Conservation (phyloP, 148 eudicot species). For the Vaccinium myrtillus region DNA sequence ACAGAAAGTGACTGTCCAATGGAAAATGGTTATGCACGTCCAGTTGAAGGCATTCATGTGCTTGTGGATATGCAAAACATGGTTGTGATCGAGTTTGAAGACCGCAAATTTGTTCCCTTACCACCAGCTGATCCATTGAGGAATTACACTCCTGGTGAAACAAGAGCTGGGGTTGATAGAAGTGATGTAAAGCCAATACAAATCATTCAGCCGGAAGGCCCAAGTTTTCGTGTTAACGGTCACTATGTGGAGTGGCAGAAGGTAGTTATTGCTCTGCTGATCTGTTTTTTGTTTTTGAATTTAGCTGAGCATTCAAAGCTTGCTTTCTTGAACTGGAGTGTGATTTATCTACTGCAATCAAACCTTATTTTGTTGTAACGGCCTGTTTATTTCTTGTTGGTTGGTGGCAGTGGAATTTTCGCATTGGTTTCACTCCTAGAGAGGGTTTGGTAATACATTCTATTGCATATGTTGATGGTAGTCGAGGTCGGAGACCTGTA, state of each 20-base stretch:
- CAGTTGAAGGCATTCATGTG: slow-evolving; percentile 96
- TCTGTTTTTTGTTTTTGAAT: neutral
- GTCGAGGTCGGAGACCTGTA: slow-evolving; percentile 86
- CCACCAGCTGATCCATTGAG: slow-evolving; percentile 98
- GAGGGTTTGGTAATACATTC: slow-evolving; percentile 96
- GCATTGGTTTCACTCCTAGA: slow-evolving; percentile 93
- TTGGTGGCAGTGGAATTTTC: slow-evolving; percentile 84
- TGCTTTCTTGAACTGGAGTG: slow-evolving; percentile 16
- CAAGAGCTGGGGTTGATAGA: slow-evolving; percentile 95
- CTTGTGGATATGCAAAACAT: slow-evolving; percentile 96
- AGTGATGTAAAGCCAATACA: slow-evolving; percentile 92
- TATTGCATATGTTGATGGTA: slow-evolving; percentile 96
- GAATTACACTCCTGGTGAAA: slow-evolving; percentile 90
- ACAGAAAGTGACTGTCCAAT: slow-evolving; percentile 97
- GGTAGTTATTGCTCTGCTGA: slow-evolving; percentile 37
- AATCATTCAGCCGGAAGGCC: slow-evolving; percentile 93
- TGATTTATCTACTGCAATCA: neutral
- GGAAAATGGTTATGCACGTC: slow-evolving; percentile 99
- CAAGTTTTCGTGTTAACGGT: slow-evolving; percentile 91
- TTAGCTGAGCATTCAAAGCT: neutral
- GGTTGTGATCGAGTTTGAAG: slow-evolving; percentile 96
- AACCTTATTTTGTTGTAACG: neutral
- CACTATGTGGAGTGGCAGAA: slow-evolving; percentile 94
- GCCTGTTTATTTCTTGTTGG: slow-evolving; percentile 13
- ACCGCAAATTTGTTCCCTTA: slow-evolving; percentile 87